Evolutionary conservation across 805 yeast genomes (phyloP).

Genomic region (Starmera dryadoides): DNA sequence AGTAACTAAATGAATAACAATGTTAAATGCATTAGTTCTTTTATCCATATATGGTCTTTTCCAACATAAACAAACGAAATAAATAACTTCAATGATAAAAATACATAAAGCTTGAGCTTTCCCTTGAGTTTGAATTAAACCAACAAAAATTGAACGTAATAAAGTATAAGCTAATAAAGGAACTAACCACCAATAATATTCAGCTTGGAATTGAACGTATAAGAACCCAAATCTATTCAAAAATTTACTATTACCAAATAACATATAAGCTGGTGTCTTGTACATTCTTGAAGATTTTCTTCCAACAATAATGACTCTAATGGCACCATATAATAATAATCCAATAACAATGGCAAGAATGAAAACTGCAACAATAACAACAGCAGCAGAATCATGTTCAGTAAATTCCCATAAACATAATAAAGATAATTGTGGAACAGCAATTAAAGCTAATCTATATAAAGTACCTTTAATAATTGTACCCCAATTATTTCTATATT

Average conservation of each 20-base stretch:
- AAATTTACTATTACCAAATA: constrained; percentile 76
- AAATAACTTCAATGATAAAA: constrained; percentile 67
- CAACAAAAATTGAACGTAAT: constrained; percentile 75
- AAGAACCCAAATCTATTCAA: constrained; percentile 87
- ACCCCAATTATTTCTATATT: constrained; percentile 78
- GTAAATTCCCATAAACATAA: constrained; percentile 88
- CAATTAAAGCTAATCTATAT: constrained; percentile 74
- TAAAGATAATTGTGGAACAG: constrained; percentile 81
- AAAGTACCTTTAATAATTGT: constrained; percentile 82
- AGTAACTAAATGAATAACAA: constrained; percentile 72
- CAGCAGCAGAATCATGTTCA: constrained; percentile 75
- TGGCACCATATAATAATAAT: constrained; percentile 64
- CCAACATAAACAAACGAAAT: constrained; percentile 58
- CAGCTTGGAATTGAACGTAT: constrained; percentile 87
- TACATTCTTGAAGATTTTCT: constrained; percentile 60
- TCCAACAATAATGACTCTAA: constrained; percentile 70
- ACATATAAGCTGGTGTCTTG: constrained; percentile 86
- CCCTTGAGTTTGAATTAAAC: constrained; percentile 76
- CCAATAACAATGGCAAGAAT: constrained; percentile 50
- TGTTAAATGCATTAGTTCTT: constrained; percentile 90
- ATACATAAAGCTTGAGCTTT: constrained; percentile 74
- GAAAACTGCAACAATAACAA: constrained; percentile 71
- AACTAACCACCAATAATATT: constrained; percentile 73
- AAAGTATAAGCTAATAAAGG: constrained; percentile 60
- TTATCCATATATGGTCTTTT: constrained; percentile 90